Evolutionary conservation across 2,329 filamentous ascomycete species (phyloP).

Genomic region (Geoglossum cookeanum): DNA sequence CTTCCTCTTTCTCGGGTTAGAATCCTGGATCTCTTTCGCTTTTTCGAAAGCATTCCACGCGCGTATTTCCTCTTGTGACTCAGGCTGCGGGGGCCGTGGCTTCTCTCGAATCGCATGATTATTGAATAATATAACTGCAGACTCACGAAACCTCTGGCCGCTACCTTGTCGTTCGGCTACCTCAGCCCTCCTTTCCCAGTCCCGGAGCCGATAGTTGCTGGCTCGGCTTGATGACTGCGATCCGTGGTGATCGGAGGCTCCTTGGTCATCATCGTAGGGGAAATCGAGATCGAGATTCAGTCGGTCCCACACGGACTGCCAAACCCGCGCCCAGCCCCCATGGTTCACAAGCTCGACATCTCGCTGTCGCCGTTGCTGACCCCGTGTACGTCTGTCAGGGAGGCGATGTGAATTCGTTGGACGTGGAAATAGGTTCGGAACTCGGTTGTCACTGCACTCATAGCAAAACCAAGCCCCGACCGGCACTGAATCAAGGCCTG

Average conservation of each 20-base stretch:
- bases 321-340: slow-evolving; percentile 52
- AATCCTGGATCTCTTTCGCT: slow-evolving; percentile 48
- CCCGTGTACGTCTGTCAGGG: slow-evolving; percentile 29
- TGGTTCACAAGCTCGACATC: slow-evolving; percentile 20
- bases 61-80: slow-evolving; percentile 60
- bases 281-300: slow-evolving; percentile 66
- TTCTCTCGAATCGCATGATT: slow-evolving; percentile 22
- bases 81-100: slow-evolving; percentile 34
- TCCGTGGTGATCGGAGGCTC: slow-evolving; percentile 35
- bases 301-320: slow-evolving; percentile 75
- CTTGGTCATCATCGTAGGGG: slow-evolving; percentile 59
- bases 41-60: slow-evolving; percentile 87
- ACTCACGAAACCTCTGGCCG: slow-evolving; percentile 49
- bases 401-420: slow-evolving; percentile 23
- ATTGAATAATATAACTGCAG: slow-evolving; percentile 42
- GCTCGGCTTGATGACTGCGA: slow-evolving; percentile 33
- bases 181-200: slow-evolving; percentile 60
- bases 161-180: slow-evolving; percentile 68
- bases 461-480: slow-evolving; percentile 79
- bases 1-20: slow-evolving; percentile 46
- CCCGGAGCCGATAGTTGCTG: slow-evolving; percentile 25
- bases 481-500: slow-evolving; percentile 62
- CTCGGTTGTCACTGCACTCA: slow-evolving; percentile 41
- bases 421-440: slow-evolving; percentile 8
- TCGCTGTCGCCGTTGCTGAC: slow-evolving; percentile 22